Percentiles rank a stretch among this genome's conserved stretches.
phyloP scores from a whole-genome alignment of 1,284 basidiomycete species.

The Tylopilus sp. region DNA sequence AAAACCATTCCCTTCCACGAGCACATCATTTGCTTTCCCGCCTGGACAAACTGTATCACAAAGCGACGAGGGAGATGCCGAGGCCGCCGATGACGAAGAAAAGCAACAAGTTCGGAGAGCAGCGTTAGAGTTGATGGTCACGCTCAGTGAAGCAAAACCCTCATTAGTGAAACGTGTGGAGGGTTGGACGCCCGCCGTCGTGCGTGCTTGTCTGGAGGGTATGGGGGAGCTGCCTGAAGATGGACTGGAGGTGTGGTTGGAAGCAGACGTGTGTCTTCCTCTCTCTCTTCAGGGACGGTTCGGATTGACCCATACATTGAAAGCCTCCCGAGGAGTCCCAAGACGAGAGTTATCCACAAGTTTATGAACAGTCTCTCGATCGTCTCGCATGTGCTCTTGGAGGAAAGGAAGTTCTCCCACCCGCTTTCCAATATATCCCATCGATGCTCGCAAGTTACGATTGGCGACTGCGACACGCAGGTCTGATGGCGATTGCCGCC shows the following conservation, averaged over 20 bases:
- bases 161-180: slow-evolving; percentile 61
- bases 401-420: slow-evolving; percentile 65
- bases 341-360: slow-evolving; percentile 70
- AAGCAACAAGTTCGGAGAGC: slow-evolving; percentile 57
- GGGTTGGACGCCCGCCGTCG: slow-evolving; percentile 65
- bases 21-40: slow-evolving; percentile 51
- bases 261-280: slow-evolving; percentile 59
- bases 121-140: slow-evolving; percentile 75
- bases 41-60: slow-evolving; percentile 33
- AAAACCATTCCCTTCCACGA: slow-evolving; percentile 53
- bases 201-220: slow-evolving; percentile 71
- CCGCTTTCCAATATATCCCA: slow-evolving; percentile 75
- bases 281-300: background rate
- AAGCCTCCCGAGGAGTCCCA: slow-evolving; percentile 64
- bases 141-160: slow-evolving; percentile 64
- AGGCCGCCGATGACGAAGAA: slow-evolving; percentile 48
- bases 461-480: slow-evolving; percentile 79
- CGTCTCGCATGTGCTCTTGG: slow-evolving; percentile 72
- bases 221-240: slow-evolving; percentile 75
- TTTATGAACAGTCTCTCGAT: slow-evolving; percentile 77
- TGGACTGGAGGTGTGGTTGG: slow-evolving; percentile 60
- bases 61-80: slow-evolving; percentile 34
- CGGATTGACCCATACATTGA: slow-evolving; percentile 7
- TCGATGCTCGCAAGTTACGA: slow-evolving; percentile 75
- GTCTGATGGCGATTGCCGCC: slow-evolving; percentile 75